Evolutionary conservation across 768 basidiomycete species (phyloP).

Genomic region (Pulveroboletus sp.): DNA sequence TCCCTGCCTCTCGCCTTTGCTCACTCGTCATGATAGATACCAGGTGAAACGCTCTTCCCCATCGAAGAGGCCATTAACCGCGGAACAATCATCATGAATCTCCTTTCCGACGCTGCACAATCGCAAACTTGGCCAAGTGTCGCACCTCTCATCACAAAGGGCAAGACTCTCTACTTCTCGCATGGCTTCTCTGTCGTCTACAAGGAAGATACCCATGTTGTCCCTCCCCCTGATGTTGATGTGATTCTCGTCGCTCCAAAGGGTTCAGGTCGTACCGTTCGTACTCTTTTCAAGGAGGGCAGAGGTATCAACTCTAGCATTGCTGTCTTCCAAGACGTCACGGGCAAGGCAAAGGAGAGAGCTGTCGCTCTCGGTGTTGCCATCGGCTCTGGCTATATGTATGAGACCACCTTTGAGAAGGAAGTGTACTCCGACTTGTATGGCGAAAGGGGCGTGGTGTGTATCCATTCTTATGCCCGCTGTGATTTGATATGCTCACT

Average conservation of each 20-base stretch:
- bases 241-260: conserved; percentile 99
- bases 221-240: conserved; percentile 90
- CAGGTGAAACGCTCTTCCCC: conserved; percentile 95
- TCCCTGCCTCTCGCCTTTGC: background rate
- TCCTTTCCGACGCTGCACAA: conserved; percentile 99
- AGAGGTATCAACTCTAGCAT: conserved; percentile 95
- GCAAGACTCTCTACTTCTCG: conserved; percentile 99
- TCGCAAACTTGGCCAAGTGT: conserved; percentile 89
- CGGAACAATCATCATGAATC: conserved; percentile 99
- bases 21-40: conserved; percentile 48
- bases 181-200: conserved; percentile 99
- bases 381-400: conserved; percentile 95
- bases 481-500: conserved; percentile 3
- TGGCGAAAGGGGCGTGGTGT: conserved; percentile 98
- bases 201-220: conserved; percentile 93
- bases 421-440: conserved; percentile 99
- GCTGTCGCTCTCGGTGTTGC: conserved; percentile 92
- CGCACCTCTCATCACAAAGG: conserved; percentile 95
- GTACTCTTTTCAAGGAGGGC: conserved; percentile 99
- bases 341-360: conserved; percentile 96
- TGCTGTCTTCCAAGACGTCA: conserved; percentile 96
- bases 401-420: conserved; percentile 99
- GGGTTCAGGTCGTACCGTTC: conserved; percentile 97
- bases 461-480: conserved; percentile 31
- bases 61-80: conserved; percentile 95